Conservation (phyloP, 768 basidiomycete species). For the Kwoniella europaea region DNA sequence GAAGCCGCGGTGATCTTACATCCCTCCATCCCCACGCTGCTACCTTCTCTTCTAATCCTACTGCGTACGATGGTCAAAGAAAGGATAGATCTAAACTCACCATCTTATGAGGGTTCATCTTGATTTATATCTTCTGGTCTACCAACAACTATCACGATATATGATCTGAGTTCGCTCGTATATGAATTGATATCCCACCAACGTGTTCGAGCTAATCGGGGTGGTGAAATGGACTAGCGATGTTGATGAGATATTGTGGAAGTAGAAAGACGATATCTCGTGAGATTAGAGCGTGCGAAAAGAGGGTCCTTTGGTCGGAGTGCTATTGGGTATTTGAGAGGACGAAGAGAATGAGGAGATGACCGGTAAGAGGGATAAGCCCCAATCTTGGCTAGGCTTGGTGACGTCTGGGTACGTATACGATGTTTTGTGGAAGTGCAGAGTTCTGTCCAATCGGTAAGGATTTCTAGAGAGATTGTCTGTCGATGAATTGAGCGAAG, state of each 20-base stretch:
- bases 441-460: too few species aligned
- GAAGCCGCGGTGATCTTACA: too few species aligned
- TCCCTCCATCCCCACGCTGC: background rate
- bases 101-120: constrained; percentile 55
- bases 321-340: background rate
- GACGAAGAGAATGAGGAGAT: background rate
- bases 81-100: constrained; percentile 29
- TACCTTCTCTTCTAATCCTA: background rate
- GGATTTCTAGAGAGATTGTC: too few species aligned
- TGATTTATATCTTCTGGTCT: constrained; percentile 8
- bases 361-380: background rate
- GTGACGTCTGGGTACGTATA: background rate
- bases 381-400: background rate
- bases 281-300: background rate
- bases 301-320: background rate
- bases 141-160: background rate
- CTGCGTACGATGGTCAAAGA: background rate
- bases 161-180: background rate
- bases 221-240: background rate
- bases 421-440: background rate
- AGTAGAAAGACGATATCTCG: background rate
- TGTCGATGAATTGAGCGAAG: too few species aligned
- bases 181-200: background rate
- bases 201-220: background rate
- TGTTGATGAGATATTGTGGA: background rate